These are phyloP conservation scores for Botrytis squamosa DNA, from an alignment of 2,329 filamentous ascomycete genomes.

Conservation along the genomic window DNA sequence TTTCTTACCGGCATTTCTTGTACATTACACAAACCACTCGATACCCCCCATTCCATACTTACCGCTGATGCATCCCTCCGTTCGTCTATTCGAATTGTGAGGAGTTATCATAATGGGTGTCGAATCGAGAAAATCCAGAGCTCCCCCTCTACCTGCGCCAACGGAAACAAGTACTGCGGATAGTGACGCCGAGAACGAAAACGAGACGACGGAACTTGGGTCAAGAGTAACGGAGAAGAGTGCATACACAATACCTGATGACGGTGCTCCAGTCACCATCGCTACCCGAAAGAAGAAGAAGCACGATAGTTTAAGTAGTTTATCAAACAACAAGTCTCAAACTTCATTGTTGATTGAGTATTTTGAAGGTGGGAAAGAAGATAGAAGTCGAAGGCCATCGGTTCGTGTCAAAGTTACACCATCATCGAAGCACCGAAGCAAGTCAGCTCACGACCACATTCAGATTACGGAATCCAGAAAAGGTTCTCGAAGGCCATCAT, in stretches of 20 bases:
- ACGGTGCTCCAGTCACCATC: conserved; percentile 90
- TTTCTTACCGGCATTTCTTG: not conserved
- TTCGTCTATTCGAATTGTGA: conserved; percentile 19
- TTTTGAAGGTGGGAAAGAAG: conserved; percentile 65
- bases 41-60: not conserved
- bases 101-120: conserved; percentile 36
- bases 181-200: conserved; percentile 55
- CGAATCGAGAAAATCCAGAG: conserved; percentile 47
- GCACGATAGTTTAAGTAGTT: conserved; percentile 47
- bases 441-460: conserved; percentile 67
- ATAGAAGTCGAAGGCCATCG: conserved; percentile 59
- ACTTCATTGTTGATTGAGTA: conserved; percentile 75
- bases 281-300: conserved; percentile 67
- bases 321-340: conserved; percentile 58
- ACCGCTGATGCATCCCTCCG: conserved; percentile 19
- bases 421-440: conserved; percentile 49
- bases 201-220: conserved; percentile 57
- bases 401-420: conserved; percentile 72
- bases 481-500: conserved; percentile 68
- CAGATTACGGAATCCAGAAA: conserved; percentile 77
- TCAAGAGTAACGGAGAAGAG: conserved; percentile 66
- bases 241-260: conserved; percentile 77
- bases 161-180: conserved; percentile 59
- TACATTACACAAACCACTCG: conserved; percentile 7
- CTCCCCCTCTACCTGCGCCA: conserved; percentile 72